Percentiles rank a stretch among this genome's conserved stretches.
Conservation (phyloP, 768 basidiomycete genomes). For the Rhodosporidiobolus odoratus region DNA sequence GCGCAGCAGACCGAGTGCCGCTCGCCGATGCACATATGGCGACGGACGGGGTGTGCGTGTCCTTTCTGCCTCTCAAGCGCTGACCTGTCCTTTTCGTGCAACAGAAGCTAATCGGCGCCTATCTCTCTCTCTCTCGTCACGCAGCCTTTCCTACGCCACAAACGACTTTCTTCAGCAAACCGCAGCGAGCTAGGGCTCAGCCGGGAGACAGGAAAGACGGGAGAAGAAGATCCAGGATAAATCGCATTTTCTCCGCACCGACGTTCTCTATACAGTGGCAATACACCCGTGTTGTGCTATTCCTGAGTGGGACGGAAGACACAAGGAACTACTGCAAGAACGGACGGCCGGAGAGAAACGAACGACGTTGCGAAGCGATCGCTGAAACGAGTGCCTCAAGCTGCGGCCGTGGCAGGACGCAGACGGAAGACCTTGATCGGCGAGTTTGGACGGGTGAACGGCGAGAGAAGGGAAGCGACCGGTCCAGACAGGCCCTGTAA, state of each 20-base stretch:
- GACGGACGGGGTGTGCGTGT: constrained; percentile 31
- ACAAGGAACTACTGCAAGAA: background rate
- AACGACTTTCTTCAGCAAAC: constrained; percentile 31
- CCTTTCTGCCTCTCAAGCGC: background rate
- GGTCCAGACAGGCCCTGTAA: too few relatives aligned
- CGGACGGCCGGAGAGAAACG: background rate
- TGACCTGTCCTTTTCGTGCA: too few relatives aligned
- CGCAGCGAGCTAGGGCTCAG: constrained; percentile 13
- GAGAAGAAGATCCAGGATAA: background rate
- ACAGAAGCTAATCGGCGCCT: background rate
- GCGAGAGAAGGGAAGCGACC: too few relatives aligned
- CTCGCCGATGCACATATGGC: constrained; percentile 50
- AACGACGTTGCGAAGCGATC: too few relatives aligned
- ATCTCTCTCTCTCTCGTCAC: background rate
- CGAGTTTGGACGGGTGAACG: too few relatives aligned
- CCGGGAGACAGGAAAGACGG: background rate
- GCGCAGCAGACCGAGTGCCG: constrained; percentile 7
- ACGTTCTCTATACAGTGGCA: background rate
- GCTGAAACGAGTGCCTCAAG: too few relatives aligned
- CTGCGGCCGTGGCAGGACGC: too few relatives aligned
- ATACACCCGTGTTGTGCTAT: too few relatives aligned
- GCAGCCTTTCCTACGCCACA: constrained; percentile 31
- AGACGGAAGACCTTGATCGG: too few relatives aligned
- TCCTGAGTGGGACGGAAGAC: too few relatives aligned
- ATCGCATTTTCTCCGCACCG: background rate